phyloP scores from a whole-genome alignment of 2,329 filamentous ascomycete genomes.

The Zymoseptoria pseudotritici region DNA sequence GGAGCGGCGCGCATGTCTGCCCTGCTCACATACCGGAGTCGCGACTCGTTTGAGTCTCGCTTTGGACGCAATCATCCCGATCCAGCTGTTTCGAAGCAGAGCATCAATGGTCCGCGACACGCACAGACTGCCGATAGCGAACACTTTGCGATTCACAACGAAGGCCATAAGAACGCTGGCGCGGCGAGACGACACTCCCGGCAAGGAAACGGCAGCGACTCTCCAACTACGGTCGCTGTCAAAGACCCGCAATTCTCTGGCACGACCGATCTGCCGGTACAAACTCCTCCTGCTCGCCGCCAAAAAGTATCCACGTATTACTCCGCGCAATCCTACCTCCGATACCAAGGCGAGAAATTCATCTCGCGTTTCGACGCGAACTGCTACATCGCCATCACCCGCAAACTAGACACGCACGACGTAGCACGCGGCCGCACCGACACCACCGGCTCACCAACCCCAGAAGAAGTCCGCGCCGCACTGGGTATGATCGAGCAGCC shows the following conservation, averaged over 20 bases:
- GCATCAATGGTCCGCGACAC: constrained; percentile 62
- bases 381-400: constrained; percentile 97
- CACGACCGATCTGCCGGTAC: constrained; percentile 30
- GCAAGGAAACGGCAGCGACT: background rate
- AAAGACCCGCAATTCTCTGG: constrained; percentile 43
- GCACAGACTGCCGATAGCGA: constrained; percentile 36
- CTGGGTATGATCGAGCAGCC: constrained; percentile 80
- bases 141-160: constrained; percentile 47
- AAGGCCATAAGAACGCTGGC: constrained; percentile 43
- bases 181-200: constrained; percentile 34
- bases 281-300: constrained; percentile 26
- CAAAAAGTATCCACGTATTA: constrained; percentile 66
- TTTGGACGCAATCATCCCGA: constrained; percentile 93
- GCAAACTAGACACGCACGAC: constrained; percentile 96
- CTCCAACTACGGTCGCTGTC: constrained; percentile 18
- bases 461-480: constrained; percentile 56
- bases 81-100: constrained; percentile 65
- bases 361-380: constrained; percentile 96
- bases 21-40: constrained; percentile 87
- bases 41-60: constrained; percentile 91
- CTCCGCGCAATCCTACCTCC: constrained; percentile 92
- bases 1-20: constrained; percentile 96
- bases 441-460: constrained; percentile 35
- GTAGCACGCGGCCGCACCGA: constrained; percentile 39
- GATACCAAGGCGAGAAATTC: constrained; percentile 94